Conservation (phyloP, 805 yeast species). For the Wickerhamiella qilinensis region DNA sequence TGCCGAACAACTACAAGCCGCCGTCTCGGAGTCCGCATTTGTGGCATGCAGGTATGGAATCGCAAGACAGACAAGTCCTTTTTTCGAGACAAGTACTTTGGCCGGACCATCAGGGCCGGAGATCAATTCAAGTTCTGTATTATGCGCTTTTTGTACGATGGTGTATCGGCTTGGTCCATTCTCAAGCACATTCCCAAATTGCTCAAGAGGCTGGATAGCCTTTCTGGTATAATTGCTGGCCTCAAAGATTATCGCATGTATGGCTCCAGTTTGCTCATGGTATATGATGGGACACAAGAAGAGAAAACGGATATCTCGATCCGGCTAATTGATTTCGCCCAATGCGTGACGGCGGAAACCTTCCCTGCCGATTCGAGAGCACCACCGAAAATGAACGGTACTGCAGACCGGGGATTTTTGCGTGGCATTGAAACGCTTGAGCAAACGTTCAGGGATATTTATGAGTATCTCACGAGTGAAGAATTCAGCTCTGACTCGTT, state of each 20-base stretch:
- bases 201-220: constrained; percentile 40
- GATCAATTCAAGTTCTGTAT: constrained; percentile 61
- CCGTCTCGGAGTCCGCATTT: constrained; percentile 72
- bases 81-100: constrained; percentile 81
- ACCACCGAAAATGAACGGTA: constrained; percentile 53
- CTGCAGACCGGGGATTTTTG: constrained; percentile 69
- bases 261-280: constrained; percentile 75
- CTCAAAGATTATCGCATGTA: constrained; percentile 72
- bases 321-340: constrained; percentile 88
- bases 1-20: constrained; percentile 72
- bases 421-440: constrained; percentile 64
- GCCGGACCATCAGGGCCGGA: constrained; percentile 59
- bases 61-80: constrained; percentile 30
- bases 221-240: constrained; percentile 36
- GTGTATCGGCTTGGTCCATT: constrained; percentile 40
- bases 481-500: constrained; percentile 15
- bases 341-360: constrained; percentile 59
- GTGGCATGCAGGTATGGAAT: constrained; percentile 88
- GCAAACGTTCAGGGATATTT: constrained; percentile 48
- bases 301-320: constrained; percentile 16
- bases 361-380: constrained; percentile 31
- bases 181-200: constrained; percentile 51
- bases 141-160: constrained; percentile 68
- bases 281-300: constrained; percentile 55
- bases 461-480: constrained; percentile 35